Conservation (phyloP, 352 stramenopile genomes). For the Globisporangium spiculum region DNA sequence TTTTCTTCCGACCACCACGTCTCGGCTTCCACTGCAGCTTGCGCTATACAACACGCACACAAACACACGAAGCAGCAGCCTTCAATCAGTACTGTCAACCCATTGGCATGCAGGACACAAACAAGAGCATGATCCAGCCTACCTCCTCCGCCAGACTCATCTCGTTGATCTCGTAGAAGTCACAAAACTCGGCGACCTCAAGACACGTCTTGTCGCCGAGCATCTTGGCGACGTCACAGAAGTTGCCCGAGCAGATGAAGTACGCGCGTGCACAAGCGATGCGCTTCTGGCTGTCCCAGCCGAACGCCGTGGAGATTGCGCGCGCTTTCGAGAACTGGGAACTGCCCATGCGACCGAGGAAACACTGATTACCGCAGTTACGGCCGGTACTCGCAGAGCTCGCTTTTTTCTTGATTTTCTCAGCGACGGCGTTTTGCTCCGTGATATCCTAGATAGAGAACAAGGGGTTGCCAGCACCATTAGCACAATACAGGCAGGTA, state of each 20-base stretch:
- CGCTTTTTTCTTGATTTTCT: constrained; percentile 39
- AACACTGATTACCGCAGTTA: constrained; percentile 80
- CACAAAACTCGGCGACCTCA: constrained; percentile 74
- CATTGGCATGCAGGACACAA: background rate
- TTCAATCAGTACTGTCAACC: background rate
- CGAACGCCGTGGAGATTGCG: constrained; percentile 44
- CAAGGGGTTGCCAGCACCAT: background rate
- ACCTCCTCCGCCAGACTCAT: constrained; percentile 48
- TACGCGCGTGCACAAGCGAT: constrained; percentile 61
- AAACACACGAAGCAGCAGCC: background rate
- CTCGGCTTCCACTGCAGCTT: constrained; percentile 24
- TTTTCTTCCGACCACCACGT: constrained; percentile 47
- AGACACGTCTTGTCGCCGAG: constrained; percentile 64
- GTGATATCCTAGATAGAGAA: constrained; percentile 34
- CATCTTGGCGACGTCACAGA: constrained; percentile 72
- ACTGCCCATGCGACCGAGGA: constrained; percentile 48
- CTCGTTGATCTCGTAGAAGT: constrained; percentile 66
- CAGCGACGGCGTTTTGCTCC: constrained; percentile 59
- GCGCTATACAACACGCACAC: constrained; percentile 9
- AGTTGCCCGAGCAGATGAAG: constrained; percentile 68
- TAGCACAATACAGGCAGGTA: background rate
- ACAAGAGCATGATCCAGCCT: background rate
- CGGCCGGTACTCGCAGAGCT: constrained; percentile 44
- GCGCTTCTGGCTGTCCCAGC: constrained; percentile 41
- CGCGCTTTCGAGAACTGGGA: constrained; percentile 48